Conservation (phyloP, 2,329 filamentous ascomycete species). For the Emmonsia crescens region DNA sequence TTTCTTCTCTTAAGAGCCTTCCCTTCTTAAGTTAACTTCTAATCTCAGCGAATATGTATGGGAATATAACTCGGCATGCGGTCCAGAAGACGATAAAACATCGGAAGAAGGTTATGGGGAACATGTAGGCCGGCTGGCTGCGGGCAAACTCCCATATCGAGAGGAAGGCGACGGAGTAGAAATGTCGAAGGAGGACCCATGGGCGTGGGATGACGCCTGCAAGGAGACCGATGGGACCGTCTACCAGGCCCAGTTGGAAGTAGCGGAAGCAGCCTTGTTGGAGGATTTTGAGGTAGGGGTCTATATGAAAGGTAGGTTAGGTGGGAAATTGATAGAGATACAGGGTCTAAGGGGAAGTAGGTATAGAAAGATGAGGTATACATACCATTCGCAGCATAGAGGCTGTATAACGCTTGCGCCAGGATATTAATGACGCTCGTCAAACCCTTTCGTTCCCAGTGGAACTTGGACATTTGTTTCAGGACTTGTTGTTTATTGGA, state of each 20-base stretch:
- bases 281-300: slow-evolving; percentile 63
- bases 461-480: slow-evolving; percentile 61
- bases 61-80: slow-evolving; percentile 70
- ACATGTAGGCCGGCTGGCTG: slow-evolving; percentile 41
- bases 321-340: background rate
- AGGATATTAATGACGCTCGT: slow-evolving; percentile 92
- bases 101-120: slow-evolving; percentile 55
- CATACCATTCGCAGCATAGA: slow-evolving; percentile 72
- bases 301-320: slow-evolving; percentile 22
- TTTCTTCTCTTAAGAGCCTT: background rate
- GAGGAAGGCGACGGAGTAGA: slow-evolving; percentile 86
- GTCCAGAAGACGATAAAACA: slow-evolving; percentile 64
- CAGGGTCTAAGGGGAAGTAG: slow-evolving; percentile 3
- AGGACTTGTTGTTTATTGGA: slow-evolving; percentile 56
- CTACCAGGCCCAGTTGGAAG: slow-evolving; percentile 64
- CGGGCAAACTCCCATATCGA: slow-evolving; percentile 62
- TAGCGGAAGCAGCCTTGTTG: slow-evolving; percentile 89
- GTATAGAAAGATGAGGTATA: slow-evolving; percentile 1
- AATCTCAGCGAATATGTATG: slow-evolving; percentile 64
- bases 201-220: slow-evolving; percentile 72
- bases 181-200: slow-evolving; percentile 73
- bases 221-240: slow-evolving; percentile 70
- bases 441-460: slow-evolving; percentile 75
- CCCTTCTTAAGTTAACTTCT: slow-evolving; percentile 21
- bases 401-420: slow-evolving; percentile 81